phyloP scores from a whole-genome alignment of 768 basidiomycete genomes.

The Dendrothele bispora region DNA sequence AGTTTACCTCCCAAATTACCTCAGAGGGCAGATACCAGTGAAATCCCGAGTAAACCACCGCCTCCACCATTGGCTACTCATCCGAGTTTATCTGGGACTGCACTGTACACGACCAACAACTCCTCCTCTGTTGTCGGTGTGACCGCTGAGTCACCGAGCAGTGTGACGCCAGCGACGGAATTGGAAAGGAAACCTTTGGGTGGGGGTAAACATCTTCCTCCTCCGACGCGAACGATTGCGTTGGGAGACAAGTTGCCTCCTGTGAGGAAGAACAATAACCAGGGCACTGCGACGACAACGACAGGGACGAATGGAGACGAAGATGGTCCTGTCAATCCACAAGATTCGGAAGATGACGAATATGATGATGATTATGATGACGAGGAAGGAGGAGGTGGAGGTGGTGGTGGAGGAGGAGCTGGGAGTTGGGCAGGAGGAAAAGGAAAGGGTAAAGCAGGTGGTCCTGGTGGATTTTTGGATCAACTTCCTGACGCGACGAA shows the following conservation, averaged over 20 bases:
- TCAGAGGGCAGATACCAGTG: conserved; percentile 19
- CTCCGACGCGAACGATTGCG: conserved; percentile 73
- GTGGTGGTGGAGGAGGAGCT: no score
- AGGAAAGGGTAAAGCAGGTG: no score
- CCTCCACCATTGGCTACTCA: conserved; percentile 21
- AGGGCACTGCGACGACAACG: no score
- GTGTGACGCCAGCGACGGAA: conserved; percentile 17
- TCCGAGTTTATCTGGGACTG: conserved; percentile 11
- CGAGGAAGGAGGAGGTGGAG: no score
- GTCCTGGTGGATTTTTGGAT: conserved; percentile 45
- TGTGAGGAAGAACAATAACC: no score
- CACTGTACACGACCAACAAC: conserved; percentile 16
- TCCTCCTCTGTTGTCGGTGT: conserved; percentile 27
- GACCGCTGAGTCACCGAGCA: conserved; percentile 11
- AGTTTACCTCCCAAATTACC: no score
- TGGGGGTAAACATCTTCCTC: conserved; percentile 56
- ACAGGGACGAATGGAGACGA: no score
- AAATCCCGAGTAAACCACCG: conserved; percentile 7
- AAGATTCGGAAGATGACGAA: conserved; percentile 45
- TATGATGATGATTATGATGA: conserved; percentile 63
- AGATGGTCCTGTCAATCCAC: conserved; percentile 6
- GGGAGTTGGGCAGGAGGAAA: no score
- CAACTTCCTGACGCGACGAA: conserved; percentile 68
- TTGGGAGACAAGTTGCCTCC: conserved; percentile 71
- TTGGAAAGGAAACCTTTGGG: conserved; percentile 42